phyloP scores from a whole-genome alignment of 2,329 filamentous ascomycete genomes.

The Lecanicillium sp. region DNA sequence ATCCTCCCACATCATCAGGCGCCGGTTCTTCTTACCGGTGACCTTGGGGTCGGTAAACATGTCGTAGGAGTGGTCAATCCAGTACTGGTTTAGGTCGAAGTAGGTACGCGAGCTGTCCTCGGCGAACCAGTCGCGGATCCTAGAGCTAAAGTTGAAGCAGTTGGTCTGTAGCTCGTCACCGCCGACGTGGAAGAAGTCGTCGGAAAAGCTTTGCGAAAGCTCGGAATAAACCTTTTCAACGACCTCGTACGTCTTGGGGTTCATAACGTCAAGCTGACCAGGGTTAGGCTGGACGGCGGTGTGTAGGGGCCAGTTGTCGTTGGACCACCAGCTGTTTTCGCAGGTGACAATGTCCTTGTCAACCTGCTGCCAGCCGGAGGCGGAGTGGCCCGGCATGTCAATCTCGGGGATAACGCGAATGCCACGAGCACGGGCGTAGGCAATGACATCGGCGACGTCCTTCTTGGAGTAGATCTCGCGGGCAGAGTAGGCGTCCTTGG shows the following conservation, averaged over 20 bases:
- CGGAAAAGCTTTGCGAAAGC: slow-evolving; percentile 38
- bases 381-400: slow-evolving; percentile 52
- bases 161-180: slow-evolving; percentile 41
- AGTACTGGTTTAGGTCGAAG: slow-evolving; percentile 44
- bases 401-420: slow-evolving; percentile 53
- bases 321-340: slow-evolving; percentile 51
- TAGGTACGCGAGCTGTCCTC: slow-evolving; percentile 36
- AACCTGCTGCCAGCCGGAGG: slow-evolving; percentile 46
- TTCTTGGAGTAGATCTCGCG: slow-evolving; percentile 35
- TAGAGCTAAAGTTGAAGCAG: slow-evolving; percentile 49
- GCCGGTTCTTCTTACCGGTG: slow-evolving; percentile 34
- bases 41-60: slow-evolving; percentile 30
- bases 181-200: slow-evolving; percentile 47
- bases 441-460: slow-evolving; percentile 34
- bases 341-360: slow-evolving; percentile 49
- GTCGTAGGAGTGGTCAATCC: slow-evolving; percentile 42
- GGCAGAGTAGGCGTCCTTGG: slow-evolving; percentile 43
- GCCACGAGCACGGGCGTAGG: slow-evolving; percentile 43
- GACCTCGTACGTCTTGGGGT: slow-evolving; percentile 46
- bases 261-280: slow-evolving; percentile 47
- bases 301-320: slow-evolving; percentile 44
- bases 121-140: slow-evolving; percentile 40
- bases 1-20: slow-evolving; percentile 51
- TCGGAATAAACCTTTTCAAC: slow-evolving; percentile 46
- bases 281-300: slow-evolving; percentile 48